Conservation (phyloP, 306 rosid genomes). For the Medicago ruthenica region DNA sequence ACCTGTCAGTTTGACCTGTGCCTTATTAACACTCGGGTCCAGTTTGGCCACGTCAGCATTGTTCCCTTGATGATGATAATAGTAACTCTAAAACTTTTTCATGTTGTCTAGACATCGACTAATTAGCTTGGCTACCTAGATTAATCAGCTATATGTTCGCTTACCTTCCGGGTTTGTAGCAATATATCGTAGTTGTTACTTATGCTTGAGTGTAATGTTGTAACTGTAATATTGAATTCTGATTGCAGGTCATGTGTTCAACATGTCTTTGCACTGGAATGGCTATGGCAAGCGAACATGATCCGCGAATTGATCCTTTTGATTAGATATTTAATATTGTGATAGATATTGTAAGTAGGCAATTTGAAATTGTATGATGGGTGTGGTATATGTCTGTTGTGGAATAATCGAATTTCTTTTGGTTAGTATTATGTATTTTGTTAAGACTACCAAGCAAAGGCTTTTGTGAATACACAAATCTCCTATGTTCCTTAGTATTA, state of each 20-base stretch:
- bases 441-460: too few relatives aligned
- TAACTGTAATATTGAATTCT: constrained; percentile 9
- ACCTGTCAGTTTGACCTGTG: too few relatives aligned
- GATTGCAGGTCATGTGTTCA: constrained; percentile 93
- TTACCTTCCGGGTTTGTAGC: too few relatives aligned
- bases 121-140: too few relatives aligned
- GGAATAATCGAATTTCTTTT: constrained; percentile 36
- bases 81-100: neutral
- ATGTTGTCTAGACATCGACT: too few relatives aligned
- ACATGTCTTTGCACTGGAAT: constrained; percentile 98
- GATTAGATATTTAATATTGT: constrained; percentile 52
- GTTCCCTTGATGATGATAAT: neutral
- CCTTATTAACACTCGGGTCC: too few relatives aligned
- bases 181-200: too few relatives aligned
- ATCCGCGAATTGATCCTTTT: constrained; percentile 93
- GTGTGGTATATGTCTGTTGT: neutral
- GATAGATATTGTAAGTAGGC: neutral
- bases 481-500: too few relatives aligned
- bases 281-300: constrained; percentile 99
- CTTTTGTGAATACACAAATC: too few relatives aligned
- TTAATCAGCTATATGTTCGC: too few relatives aligned
- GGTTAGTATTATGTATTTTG: too few relatives aligned
- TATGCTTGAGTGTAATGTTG: constrained; percentile 7
- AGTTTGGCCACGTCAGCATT: neutral
- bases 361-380: constrained; percentile 30